A percentile compares a stretch with the other conserved stretches of the same genome.
These are phyloP conservation scores for Elongisporangium anandrum DNA, from an alignment of 352 stramenopile genomes.

Conservation along the genomic window DNA sequence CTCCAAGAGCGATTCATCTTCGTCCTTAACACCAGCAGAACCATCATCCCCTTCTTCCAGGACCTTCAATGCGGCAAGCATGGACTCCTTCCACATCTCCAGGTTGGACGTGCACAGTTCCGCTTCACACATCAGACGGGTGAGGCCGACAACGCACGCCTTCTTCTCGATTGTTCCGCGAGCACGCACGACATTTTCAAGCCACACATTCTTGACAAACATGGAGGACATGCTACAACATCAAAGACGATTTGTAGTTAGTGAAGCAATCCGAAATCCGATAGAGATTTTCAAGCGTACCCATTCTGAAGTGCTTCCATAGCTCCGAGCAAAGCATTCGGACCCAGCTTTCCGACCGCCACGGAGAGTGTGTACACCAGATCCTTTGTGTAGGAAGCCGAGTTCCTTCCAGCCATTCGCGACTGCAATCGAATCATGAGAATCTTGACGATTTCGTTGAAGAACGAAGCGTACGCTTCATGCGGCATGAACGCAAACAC, in stretches of 20 bases:
- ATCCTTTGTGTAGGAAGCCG: slow-evolving; percentile 76
- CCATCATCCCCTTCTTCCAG: slow-evolving; percentile 67
- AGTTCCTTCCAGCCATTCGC: slow-evolving; percentile 87
- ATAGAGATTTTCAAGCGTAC: slow-evolving; percentile 28
- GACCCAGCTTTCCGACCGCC: slow-evolving; percentile 87
- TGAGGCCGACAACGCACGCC: slow-evolving; percentile 64
- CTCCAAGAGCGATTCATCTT: slow-evolving; percentile 79
- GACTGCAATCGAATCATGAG: slow-evolving; percentile 93
- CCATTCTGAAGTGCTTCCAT: slow-evolving; percentile 87
- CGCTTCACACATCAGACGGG: slow-evolving; percentile 70
- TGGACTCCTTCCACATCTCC: slow-evolving; percentile 47
- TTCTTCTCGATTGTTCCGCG: slow-evolving; percentile 59
- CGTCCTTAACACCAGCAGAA: slow-evolving; percentile 49
- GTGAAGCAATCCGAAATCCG: slow-evolving; percentile 23
- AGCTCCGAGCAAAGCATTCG: slow-evolving; percentile 64
- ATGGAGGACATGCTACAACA: slow-evolving; percentile 86
- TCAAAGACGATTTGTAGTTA: slow-evolving; percentile 15
- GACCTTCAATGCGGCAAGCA: slow-evolving; percentile 44
- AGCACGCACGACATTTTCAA: slow-evolving; percentile 78
- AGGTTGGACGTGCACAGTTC: slow-evolving; percentile 51
- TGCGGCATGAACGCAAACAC: slow-evolving; percentile 88
- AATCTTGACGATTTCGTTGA: slow-evolving; percentile 93
- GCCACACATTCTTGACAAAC: slow-evolving; percentile 87
- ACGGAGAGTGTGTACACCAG: slow-evolving; percentile 89
- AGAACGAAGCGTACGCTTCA: slow-evolving; percentile 61